phyloP scores from a whole-genome alignment of 2,329 filamentous ascomycete genomes.

The Aspergillus pseudoglaucus region DNA sequence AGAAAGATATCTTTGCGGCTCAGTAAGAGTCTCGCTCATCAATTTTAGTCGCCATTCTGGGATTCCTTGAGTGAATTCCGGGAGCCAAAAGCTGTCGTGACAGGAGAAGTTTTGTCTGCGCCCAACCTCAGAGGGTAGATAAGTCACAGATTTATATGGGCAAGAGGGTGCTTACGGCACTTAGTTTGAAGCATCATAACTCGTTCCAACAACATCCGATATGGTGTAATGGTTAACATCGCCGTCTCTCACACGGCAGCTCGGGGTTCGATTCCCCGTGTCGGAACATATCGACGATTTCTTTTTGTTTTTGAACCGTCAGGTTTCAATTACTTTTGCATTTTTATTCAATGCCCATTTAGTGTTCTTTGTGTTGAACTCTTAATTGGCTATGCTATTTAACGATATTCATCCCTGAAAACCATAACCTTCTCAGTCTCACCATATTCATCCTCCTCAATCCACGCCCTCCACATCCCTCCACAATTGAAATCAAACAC shows the following conservation, averaged over 20 bases:
- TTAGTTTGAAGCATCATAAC: too few species aligned
- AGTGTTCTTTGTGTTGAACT: neutral
- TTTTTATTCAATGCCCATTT: neutral
- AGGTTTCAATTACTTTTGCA: neutral
- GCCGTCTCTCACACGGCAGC: constrained; percentile 6
- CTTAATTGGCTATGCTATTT: neutral
- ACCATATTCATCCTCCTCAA: constrained; percentile 35
- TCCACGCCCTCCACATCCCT: constrained; percentile 79
- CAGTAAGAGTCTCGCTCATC: too few species aligned
- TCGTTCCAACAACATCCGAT: neutral
- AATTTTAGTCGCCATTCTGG: too few species aligned
- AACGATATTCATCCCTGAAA: constrained; percentile 34
- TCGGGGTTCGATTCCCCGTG: constrained; percentile 6
- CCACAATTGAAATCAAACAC: constrained; percentile 78
- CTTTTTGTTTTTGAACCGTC: neutral
- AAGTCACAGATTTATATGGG: too few species aligned
- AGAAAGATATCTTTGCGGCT: too few species aligned
- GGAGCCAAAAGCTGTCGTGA: too few species aligned
- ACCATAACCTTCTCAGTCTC: constrained; percentile 38
- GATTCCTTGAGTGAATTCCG: too few species aligned
- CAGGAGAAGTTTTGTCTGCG: too few species aligned
- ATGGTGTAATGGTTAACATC: constrained; percentile 7
- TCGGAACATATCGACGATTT: neutral
- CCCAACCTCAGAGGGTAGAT: too few species aligned
- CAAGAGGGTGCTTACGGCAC: too few species aligned